Evolutionary conservation across 139 green algal genomes (phyloP).

Genomic region (Auxenochlorella pyrenoidosa): DNA sequence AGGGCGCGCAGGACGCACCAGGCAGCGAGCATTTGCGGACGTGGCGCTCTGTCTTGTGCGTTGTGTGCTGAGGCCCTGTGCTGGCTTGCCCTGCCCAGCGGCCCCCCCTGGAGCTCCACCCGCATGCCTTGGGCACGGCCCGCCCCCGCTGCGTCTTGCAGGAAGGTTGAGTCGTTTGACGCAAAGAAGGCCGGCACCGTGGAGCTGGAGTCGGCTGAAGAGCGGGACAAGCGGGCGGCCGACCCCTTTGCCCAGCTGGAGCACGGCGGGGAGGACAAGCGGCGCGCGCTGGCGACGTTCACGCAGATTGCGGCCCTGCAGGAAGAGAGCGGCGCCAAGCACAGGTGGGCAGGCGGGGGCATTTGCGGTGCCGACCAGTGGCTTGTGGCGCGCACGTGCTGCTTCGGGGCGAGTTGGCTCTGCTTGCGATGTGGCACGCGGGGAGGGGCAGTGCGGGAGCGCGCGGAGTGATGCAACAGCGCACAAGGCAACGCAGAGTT

Average conservation of each 20-base stretch:
- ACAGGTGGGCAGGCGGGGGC: constrained; percentile 14
- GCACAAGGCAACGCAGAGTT: too few relatives aligned
- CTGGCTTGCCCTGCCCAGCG: not conserved
- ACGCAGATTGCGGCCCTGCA: constrained; percentile 53
- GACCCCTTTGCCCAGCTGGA: constrained; percentile 68
- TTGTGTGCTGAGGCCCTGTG: too few relatives aligned
- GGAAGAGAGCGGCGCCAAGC: constrained; percentile 44
- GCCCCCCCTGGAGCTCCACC: not conserved
- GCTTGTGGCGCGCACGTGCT: too few relatives aligned
- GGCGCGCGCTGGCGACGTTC: constrained; percentile 23
- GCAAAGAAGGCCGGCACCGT: constrained; percentile 68
- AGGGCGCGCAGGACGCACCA: too few relatives aligned
- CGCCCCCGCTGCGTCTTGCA: not conserved
- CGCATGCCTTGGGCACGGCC: not conserved
- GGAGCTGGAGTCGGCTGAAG: constrained; percentile 50
- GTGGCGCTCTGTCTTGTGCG: too few relatives aligned
- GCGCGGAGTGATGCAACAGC: not conserved
- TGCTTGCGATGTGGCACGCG: too few relatives aligned
- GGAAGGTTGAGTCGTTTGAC: constrained; percentile 71
- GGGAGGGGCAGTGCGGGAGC: not conserved
- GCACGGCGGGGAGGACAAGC: constrained; percentile 49
- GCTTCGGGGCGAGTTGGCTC: too few relatives aligned
- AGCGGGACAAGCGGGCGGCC: constrained; percentile 42
- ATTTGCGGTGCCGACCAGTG: not conserved
- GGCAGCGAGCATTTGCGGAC: too few relatives aligned